These are phyloP conservation scores for Fusarium odoratissimum DNA, from an alignment of 2,329 filamentous ascomycete genomes.

Conservation along the genomic window DNA sequence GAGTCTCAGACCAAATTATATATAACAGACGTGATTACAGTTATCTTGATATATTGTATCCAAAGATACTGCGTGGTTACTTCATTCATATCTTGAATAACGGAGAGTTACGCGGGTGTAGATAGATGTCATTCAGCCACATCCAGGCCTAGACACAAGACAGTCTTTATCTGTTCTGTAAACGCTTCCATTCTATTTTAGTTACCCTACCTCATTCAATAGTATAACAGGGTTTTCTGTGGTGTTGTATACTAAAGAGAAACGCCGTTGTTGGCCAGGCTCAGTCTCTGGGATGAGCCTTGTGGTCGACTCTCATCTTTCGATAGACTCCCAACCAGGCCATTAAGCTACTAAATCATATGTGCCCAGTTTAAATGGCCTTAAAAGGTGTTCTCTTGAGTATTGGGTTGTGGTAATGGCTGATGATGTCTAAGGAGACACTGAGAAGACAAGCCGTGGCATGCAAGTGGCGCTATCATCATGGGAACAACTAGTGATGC, in stretches of 20 bases:
- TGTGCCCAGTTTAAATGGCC: rapidly evolving
- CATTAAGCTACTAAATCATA: not conserved
- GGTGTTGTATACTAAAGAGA: not conserved
- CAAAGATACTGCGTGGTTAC: not conserved
- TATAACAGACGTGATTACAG: not conserved
- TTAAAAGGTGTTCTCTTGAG: not conserved
- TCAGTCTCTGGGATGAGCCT: not conserved
- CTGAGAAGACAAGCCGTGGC: not conserved
- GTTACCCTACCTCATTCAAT: not conserved
- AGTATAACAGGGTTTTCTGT: not conserved
- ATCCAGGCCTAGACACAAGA: not conserved
- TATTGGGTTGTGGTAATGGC: not conserved
- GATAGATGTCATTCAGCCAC: not conserved
- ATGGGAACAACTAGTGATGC: not conserved
- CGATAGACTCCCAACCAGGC: too few species aligned
- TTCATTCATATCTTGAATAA: too few species aligned
- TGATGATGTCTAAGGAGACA: not conserved
- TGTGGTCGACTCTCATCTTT: too few species aligned
- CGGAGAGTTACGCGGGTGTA: not conserved
- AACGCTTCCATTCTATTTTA: rapidly evolving
- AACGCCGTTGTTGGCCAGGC: not conserved
- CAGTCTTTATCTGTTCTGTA: too few species aligned
- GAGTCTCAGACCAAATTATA: not conserved
- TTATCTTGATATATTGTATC: not conserved
- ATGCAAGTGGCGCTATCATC: not conserved